Base-by-base conservation (phyloP, 1,284 basidiomycete genomes). In the Cystobasidium sp. region DNA sequence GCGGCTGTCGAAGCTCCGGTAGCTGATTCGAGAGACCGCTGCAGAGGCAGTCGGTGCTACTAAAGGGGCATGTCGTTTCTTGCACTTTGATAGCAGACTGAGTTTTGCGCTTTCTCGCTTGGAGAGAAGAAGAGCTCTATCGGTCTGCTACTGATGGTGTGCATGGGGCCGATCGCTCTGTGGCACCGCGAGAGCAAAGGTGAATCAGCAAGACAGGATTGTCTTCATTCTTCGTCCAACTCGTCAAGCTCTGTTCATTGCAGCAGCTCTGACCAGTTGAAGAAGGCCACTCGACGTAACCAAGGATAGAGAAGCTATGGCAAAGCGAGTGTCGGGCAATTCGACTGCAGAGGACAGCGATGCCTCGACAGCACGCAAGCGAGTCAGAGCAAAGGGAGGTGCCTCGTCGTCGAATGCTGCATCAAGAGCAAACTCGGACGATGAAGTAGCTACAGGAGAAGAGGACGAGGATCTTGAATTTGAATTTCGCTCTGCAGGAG, bases 311-410 rank as follows among this genome's bases (percentile, higher is more conserved):
- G 37, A 59, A 6, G 43, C 18, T 43, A 64, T 68, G 66, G 66
- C 66, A 51, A 68, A 68, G 46, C 66, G 66, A n/a, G 53, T 68
- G 24, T 52, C 66, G 41, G 66, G 66, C 70, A 56, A 58, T 43
- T 73, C 70, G 7, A 66, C 70, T 43, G 53, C 70, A 56, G 70
- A 73, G 41, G 70, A 73, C 52, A 73, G 70, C 63, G 70, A 73
- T 59, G 70, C 70, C 9, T 73, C 70, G 44, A 63, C 69, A 6
- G 53, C 52, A n/a, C 66, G 53, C 41, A 68, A 68, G 51, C 64
- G 64, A 55, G 51, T 52, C 22, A 61, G 58, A 37, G 70, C 39
- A 49, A 65, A 47, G 10, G 63, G 53, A 20, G 51, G 43, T 37
- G 10, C 16, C 16, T 39, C 47, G 16, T 24, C 61, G 18, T 22